Evolutionary conservation across 176 grass and related monocot species (phyloP).

Genomic region (Dendrocalamus sinicus): DNA sequence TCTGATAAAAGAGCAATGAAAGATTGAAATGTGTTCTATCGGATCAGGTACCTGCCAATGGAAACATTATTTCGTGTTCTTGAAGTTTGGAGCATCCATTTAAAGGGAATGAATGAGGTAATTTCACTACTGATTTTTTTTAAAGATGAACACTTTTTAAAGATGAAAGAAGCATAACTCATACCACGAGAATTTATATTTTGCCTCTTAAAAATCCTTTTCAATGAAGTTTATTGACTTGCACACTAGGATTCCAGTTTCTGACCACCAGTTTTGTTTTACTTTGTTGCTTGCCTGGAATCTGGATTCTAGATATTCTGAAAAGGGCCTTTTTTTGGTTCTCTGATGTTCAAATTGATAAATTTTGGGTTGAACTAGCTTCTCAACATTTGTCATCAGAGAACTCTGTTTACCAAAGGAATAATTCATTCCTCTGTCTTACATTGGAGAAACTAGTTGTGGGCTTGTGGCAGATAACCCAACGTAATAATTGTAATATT

Average conservation of each 20-base stretch:
- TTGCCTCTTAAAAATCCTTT: background rate
- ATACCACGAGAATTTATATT: background rate
- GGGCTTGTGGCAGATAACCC: background rate
- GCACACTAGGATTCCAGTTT: background rate
- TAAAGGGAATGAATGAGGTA: slow-evolving; percentile 74
- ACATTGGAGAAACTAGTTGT: background rate
- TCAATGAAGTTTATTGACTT: slow-evolving; percentile 28
- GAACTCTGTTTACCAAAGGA: background rate
- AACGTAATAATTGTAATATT: slow-evolving; percentile 7
- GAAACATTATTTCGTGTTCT: slow-evolving; percentile 66
- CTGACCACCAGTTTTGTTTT: background rate
- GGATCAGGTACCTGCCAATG: slow-evolving; percentile 68
- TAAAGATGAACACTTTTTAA: background rate
- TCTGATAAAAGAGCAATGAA: slow-evolving; percentile 26
- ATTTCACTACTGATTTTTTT: background rate
- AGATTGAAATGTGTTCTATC: slow-evolving; percentile 47
- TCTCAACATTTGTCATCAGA: background rate
- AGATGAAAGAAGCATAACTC: background rate
- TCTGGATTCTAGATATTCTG: no score
- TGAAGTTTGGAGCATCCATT: slow-evolving; percentile 68
- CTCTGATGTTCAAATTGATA: background rate
- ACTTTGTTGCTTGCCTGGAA: slow-evolving; percentile 9
- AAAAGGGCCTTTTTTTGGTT: background rate
- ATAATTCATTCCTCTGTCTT: background rate
- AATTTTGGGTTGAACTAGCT: slow-evolving; percentile 17